Percentiles rank a stretch among this genome's conserved stretches.
Evolutionary conservation across 164 flowering plant species (phyloP).

Genomic region (Euptelea pleiosperma): DNA sequence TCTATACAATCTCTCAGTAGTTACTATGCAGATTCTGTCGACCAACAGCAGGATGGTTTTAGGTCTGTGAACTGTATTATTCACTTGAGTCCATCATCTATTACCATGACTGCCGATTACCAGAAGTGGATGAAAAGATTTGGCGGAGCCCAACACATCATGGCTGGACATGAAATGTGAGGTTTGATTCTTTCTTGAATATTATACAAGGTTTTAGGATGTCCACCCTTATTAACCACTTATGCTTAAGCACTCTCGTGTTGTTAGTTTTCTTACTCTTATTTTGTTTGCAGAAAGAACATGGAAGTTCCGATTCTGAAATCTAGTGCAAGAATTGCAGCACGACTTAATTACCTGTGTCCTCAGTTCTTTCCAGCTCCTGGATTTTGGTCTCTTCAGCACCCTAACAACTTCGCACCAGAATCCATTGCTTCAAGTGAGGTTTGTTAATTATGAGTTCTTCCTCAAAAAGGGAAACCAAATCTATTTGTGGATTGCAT

Average conservation of each 20-base stretch:
- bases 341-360: slow-evolving; percentile 81
- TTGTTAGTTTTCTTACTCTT: background rate
- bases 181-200: slow-evolving; percentile 7
- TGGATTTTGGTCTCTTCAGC: slow-evolving; percentile 60
- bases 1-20: slow-evolving; percentile 44
- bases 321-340: slow-evolving; percentile 79
- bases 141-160: slow-evolving; percentile 76
- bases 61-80: slow-evolving; percentile 74
- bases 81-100: slow-evolving; percentile 74
- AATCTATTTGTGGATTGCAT: background rate
- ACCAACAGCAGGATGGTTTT: slow-evolving; percentile 15
- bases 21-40: slow-evolving; percentile 47
- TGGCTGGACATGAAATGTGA: slow-evolving; percentile 93
- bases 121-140: slow-evolving; percentile 88
- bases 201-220: no score
- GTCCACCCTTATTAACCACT: background rate
- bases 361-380: slow-evolving; percentile 93
- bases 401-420: slow-evolving; percentile 16
- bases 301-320: slow-evolving; percentile 75
- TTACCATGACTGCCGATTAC: slow-evolving; percentile 45
- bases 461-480: slow-evolving; percentile 1
- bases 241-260: background rate
- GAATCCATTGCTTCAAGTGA: slow-evolving; percentile 33
- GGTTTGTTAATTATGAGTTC: slow-evolving; percentile 39
- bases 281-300: slow-evolving; percentile 56